Base-by-base conservation (phyloP, 2,329 filamentous ascomycete species). In the Ophiostoma montium region DNA sequence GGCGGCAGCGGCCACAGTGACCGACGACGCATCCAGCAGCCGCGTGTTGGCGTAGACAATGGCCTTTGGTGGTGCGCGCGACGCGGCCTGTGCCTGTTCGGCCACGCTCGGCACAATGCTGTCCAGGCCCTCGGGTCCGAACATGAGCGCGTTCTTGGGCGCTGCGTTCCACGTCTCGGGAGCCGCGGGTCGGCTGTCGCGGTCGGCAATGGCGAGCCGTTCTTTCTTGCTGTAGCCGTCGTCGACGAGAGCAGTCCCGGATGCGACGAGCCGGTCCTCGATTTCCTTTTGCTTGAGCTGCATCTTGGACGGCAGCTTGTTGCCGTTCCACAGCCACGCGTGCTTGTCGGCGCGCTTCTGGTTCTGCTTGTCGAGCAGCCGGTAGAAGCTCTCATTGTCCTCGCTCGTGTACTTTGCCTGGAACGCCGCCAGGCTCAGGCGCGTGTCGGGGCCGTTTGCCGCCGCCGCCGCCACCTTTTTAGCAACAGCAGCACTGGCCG, bases 351-450 rank as follows among this genome's bases (percentile, higher is more conserved):
- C 82, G 46, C 75, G 78, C 62, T 88, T 90, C 53, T 81, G 74
- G 60, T 95, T 98, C 60, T 95, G 87, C 59, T 82, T 85, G 66
- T 98, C 92, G 27, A 96, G 70, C 1, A 98, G 72, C 57, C 82
- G 84, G 65, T 95, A 94, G 68, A 98, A 96, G 57, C 86, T 94
- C 62, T 95, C 92, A 61, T 96, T 96, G 63, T 98, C 92, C 64
- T 98, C 92, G 60, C 87, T 95, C 1, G 90, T 98, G 66, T 95
- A 96, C 57, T 86, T 90, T 3, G 84, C 76, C 61, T 98, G 92
- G 59, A 95, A 98, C 1, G 82, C 78, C 48, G 82, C 79, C 1
- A 98, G 73, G 52, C 83, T 88, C 70, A 96, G 79, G 57, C 82
- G 82, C 38, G 82, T 79, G 61, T 94, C 82, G 16, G 86, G 72